Percentiles rank a stretch among this genome's conserved stretches.
These are phyloP conservation scores for Penstemon newberryi DNA, from an alignment of 257 asterid species.

Conservation along the genomic window DNA sequence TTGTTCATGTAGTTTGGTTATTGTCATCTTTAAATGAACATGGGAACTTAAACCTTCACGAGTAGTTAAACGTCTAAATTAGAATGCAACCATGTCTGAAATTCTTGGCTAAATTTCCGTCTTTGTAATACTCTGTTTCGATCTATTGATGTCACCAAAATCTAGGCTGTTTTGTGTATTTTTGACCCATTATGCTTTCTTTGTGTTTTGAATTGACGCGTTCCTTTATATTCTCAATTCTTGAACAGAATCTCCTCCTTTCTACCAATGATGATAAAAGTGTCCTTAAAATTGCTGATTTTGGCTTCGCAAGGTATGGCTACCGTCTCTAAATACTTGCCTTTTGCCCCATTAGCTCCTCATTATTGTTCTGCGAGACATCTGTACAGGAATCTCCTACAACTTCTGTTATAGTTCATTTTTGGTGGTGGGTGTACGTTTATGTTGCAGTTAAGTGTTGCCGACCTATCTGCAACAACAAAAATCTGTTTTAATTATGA, in stretches of 20 bases:
- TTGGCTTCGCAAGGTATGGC: slow-evolving; percentile 71
- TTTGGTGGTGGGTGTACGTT: too few relatives aligned
- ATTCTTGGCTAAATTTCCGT: neutral
- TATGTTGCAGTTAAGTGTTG: too few relatives aligned
- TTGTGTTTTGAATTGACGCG: neutral
- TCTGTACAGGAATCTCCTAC: too few relatives aligned
- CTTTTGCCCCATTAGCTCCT: neutral
- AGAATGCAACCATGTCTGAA: neutral
- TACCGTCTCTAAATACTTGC: slow-evolving; percentile 18
- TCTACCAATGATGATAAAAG: slow-evolving; percentile 32
- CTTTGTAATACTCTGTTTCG: neutral
- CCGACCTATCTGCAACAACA: neutral
- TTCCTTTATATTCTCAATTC: slow-evolving; percentile 27
- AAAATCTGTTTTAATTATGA: neutral
- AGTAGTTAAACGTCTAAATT: slow-evolving; percentile 1
- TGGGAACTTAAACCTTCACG: slow-evolving; percentile 10
- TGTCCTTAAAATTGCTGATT: slow-evolving; percentile 23
- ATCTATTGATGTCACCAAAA: neutral
- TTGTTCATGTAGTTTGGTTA: slow-evolving; percentile 17
- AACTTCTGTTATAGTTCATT: too few relatives aligned
- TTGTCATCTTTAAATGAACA: slow-evolving; percentile 12
- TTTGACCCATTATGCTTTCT: neutral
- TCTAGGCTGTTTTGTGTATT: slow-evolving; percentile 1
- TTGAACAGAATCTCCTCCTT: slow-evolving; percentile 50
- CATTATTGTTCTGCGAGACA: neutral